Evolutionary conservation across 495 filamentous ascomycete genomes (phyloP).

Genomic region (Rhypophila decipiens): DNA sequence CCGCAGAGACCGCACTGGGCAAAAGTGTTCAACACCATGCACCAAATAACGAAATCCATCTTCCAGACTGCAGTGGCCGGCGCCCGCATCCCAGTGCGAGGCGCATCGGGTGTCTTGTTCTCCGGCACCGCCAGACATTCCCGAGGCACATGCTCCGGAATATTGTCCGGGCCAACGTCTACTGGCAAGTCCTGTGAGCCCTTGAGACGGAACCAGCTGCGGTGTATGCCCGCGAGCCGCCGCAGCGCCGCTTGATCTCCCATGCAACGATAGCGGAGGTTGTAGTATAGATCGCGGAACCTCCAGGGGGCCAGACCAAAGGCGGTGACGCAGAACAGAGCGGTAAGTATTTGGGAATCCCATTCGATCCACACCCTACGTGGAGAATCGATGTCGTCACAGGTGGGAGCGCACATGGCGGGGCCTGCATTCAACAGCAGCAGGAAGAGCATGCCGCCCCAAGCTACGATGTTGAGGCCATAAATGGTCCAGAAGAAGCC

Average conservation of each 20-base stretch:
- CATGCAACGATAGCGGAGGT: slow-evolving; percentile 54
- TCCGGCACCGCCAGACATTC: slow-evolving; percentile 50
- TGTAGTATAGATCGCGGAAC: slow-evolving; percentile 69
- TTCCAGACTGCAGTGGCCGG: slow-evolving; percentile 66
- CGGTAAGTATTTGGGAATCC: slow-evolving; percentile 78
- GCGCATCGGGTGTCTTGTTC: slow-evolving; percentile 45
- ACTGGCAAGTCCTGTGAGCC: slow-evolving; percentile 46
- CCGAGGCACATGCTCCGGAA: slow-evolving; percentile 27
- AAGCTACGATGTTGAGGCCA: slow-evolving; percentile 73
- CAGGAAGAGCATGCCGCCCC: slow-evolving; percentile 88
- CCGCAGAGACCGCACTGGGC: slow-evolving; percentile 62
- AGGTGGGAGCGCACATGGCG: slow-evolving; percentile 70
- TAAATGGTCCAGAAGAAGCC: slow-evolving; percentile 74
- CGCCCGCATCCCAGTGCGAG: slow-evolving; percentile 58
- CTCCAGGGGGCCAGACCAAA: slow-evolving; percentile 83
- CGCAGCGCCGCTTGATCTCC: slow-evolving; percentile 49
- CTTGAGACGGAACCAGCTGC: slow-evolving; percentile 61
- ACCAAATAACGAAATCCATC: slow-evolving; percentile 72
- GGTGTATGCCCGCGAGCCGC: slow-evolving; percentile 59
- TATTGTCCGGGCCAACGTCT: slow-evolving; percentile 37
- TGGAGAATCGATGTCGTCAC: slow-evolving; percentile 66
- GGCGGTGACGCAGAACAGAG: slow-evolving; percentile 78
- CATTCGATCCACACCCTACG: slow-evolving; percentile 78
- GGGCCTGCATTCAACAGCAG: slow-evolving; percentile 69
- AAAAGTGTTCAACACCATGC: slow-evolving; percentile 68